These are phyloP conservation scores for Phytophthora brassicae DNA, from an alignment of 352 stramenopile species.

Conservation along the genomic window DNA sequence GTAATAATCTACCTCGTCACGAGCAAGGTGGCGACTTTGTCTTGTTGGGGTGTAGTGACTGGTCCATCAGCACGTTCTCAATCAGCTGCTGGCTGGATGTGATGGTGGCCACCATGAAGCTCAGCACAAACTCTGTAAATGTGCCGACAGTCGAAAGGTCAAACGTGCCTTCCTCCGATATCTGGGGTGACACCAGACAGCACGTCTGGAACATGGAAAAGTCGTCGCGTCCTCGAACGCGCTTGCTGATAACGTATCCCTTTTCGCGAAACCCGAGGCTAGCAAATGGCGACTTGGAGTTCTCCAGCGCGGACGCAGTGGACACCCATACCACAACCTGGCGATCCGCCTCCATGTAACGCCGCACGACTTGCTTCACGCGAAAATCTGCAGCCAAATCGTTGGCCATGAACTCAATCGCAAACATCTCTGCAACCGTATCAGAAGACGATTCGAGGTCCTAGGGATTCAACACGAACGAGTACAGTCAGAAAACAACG, in stretches of 20 bases:
- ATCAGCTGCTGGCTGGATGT: conserved; percentile 39
- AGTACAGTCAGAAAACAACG: conserved; percentile 4
- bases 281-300: conserved; percentile 35
- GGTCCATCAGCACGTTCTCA: conserved; percentile 43
- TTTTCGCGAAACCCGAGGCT: conserved; percentile 43
- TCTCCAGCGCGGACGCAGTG: conserved; percentile 36
- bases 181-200: conserved; percentile 36
- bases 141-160: conserved; percentile 31
- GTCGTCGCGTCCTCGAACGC: conserved; percentile 22
- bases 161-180: conserved; percentile 26
- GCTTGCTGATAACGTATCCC: conserved; percentile 45
- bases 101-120: conserved; percentile 37
- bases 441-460: conserved; percentile 39
- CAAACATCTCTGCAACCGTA: conserved; percentile 39
- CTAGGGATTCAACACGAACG: conserved; percentile 9
- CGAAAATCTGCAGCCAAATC: conserved; percentile 37
- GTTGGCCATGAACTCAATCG: conserved; percentile 39
- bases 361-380: conserved; percentile 38
- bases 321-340: conserved; percentile 47
- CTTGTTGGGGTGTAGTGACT: conserved; percentile 17
- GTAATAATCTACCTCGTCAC: not conserved
- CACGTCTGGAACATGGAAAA: conserved; percentile 44
- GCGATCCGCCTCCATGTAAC: conserved; percentile 35
- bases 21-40: conserved; percentile 14
- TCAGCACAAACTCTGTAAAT: conserved; percentile 41